Base-by-base conservation (phyloP, 2,329 filamentous ascomycete species). In the Botrytis fabae region DNA sequence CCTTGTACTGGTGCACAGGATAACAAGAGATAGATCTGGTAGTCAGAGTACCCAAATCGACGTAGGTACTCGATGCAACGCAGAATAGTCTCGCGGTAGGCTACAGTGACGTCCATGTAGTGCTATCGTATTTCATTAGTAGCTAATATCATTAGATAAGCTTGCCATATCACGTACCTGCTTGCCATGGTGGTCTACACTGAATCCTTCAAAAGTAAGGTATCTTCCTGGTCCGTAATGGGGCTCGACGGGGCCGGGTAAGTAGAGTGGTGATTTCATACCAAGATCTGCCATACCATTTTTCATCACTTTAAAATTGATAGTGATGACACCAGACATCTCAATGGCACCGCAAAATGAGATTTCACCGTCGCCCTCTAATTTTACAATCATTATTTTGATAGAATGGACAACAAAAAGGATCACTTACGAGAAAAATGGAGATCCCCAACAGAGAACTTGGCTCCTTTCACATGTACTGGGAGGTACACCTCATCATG, bases 321-420 rank as follows among this genome's bases (percentile, higher is more conserved):
- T 88, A 4, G 94, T 97, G 78, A 97, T 97, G 61, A 93, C 85
- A 7, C 94, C 94, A 0, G 94, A 93, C 93, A 98, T 98, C 82
- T 98, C 95, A 78, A 97, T 98, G 9, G 94, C 95, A 32, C 92
- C 92, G 76, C 92, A 94, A 80, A 94, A 98, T 4, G 90, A 93
- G 74, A 97, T 97, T 81, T 97, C 94, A 10, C 94, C 94, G 80
- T 97, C 94, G 14, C 94, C 94, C 82, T 97, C 92, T 6, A 89
- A 91, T 82, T 96, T 97, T 16, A 62, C 38, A 9, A 44, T 71
- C 25, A 65, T 28, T 9, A 20, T 44, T 18, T n/a, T 18, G 18
- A 38, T n/a, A 14, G 25, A 8, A 66, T n/a, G 25, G 28, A 66
- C 32, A 25, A 20, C 38, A 35, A 4, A 35, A 18, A 64, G 65